These are phyloP conservation scores for Nyssa sinensis DNA, from an alignment of 148 eudicot genomes.

Conservation along the genomic window DNA sequence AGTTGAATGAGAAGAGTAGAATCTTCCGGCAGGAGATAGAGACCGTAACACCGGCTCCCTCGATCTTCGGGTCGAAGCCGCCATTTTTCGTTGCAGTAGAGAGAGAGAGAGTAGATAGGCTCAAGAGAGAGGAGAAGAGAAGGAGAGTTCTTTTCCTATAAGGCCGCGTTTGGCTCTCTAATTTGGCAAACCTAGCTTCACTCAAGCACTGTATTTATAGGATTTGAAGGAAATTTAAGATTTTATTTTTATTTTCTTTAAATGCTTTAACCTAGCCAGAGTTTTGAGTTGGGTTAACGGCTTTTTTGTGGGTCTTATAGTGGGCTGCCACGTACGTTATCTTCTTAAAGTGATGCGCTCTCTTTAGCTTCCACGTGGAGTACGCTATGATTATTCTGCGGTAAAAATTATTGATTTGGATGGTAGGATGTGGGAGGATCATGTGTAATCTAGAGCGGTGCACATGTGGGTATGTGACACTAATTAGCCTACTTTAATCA, in stretches of 20 bases:
- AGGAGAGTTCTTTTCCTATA: slow-evolving; percentile 25
- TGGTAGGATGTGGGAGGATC: too few species aligned
- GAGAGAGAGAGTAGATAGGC: neutral
- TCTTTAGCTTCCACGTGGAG: too few species aligned
- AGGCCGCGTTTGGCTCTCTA: slow-evolving; percentile 46
- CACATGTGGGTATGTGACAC: too few species aligned
- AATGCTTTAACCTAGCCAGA: too few species aligned
- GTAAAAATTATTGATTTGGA: too few species aligned
- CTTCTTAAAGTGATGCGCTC: too few species aligned
- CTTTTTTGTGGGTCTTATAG: too few species aligned
- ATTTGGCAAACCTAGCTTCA: slow-evolving; percentile 69
- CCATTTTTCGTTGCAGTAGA: slow-evolving; percentile 30
- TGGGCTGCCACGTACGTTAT: too few species aligned
- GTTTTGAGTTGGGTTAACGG: too few species aligned
- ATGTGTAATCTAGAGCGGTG: too few species aligned
- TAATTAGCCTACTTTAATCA: too few species aligned
- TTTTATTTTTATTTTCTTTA: neutral
- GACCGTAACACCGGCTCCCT: slow-evolving; percentile 63
- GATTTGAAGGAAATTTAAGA: neutral
- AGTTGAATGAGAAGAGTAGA: slow-evolving; percentile 16
- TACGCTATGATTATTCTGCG: too few species aligned
- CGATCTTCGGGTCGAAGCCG: slow-evolving; percentile 32
- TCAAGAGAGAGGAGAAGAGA: neutral
- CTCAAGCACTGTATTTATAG: slow-evolving; percentile 59
- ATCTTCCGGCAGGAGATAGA: slow-evolving; percentile 53